Evolutionary conservation across 495 filamentous ascomycete genomes (phyloP).

Genomic region (Platismatia glauca): DNA sequence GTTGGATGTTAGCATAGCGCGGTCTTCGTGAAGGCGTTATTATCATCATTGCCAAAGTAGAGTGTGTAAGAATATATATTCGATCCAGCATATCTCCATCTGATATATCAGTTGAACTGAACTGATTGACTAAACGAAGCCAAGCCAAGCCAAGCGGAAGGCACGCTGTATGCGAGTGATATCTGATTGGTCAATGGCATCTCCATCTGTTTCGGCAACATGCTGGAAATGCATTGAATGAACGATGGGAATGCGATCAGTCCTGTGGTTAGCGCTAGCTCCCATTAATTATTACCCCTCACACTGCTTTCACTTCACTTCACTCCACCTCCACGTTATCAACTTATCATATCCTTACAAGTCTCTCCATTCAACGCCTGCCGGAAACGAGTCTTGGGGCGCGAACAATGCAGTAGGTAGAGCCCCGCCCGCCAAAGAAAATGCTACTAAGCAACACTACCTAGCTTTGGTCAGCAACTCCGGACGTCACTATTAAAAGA

Average conservation of each 20-base stretch:
- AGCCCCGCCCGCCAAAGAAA: slow-evolving; percentile 20
- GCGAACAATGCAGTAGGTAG: slow-evolving; percentile 15
- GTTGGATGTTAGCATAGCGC: slow-evolving; percentile 64
- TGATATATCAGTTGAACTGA: too few species aligned
- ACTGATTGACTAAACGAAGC: neutral
- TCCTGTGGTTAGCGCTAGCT: neutral
- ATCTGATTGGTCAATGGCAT: neutral
- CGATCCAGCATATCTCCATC: neutral
- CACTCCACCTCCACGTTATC: neutral
- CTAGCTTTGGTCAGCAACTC: slow-evolving; percentile 95
- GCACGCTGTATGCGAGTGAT: neutral
- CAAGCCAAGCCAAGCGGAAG: neutral
- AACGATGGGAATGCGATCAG: too few species aligned
- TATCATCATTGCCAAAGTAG: neutral
- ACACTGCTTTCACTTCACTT: neutral
- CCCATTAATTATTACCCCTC: neutral
- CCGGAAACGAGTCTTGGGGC: neutral
- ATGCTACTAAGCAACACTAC: slow-evolving; percentile 27
- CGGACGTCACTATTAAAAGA: slow-evolving; percentile 88
- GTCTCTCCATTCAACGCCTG: neutral
- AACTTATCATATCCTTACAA: neutral
- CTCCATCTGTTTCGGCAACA: neutral
- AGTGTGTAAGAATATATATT: neutral
- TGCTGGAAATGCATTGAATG: neutral
- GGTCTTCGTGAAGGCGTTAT: slow-evolving; percentile 29